Conservation (phyloP, 306 rosid species). For the Castanospermum australe region DNA sequence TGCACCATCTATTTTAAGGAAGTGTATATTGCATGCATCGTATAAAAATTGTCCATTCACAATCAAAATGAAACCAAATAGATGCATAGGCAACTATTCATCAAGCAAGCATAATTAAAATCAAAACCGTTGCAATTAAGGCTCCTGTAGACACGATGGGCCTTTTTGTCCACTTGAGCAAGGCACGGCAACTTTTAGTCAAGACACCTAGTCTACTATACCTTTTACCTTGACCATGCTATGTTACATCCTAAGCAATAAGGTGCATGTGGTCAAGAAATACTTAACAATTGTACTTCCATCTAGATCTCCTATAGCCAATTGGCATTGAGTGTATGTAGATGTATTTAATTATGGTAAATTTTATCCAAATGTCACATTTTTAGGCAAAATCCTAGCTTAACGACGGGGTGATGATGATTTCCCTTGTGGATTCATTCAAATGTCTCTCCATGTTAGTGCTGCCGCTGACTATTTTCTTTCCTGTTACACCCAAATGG, state of each 20-base stretch:
- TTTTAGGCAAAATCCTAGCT: slow-evolving; percentile 42
- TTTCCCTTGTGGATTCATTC: slow-evolving; percentile 31
- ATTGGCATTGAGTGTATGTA: slow-evolving; percentile 15
- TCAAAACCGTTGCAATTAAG: too few species aligned
- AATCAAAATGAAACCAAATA: too few species aligned
- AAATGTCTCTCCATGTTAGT: slow-evolving; percentile 37
- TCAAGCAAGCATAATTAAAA: too few species aligned
- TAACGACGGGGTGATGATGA: slow-evolving; percentile 38
- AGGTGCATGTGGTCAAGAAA: slow-evolving; percentile 32
- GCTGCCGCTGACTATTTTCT: slow-evolving; percentile 37
- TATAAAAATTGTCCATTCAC: too few species aligned
- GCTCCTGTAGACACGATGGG: too few species aligned
- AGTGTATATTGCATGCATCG: too few species aligned
- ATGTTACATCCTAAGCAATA: not conserved
- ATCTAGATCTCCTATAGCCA: slow-evolving; percentile 20
- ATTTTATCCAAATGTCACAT: slow-evolving; percentile 18
- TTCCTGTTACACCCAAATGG: slow-evolving; percentile 41
- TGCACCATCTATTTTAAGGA: too few species aligned
- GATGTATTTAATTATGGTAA: slow-evolving; percentile 4
- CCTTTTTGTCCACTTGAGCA: too few species aligned
- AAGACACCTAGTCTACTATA: too few species aligned
- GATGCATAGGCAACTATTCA: too few species aligned
- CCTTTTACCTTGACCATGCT: slow-evolving; percentile 15
- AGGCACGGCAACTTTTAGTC: too few species aligned
- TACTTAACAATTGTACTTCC: slow-evolving; percentile 16